Evolutionary conservation across 495 filamentous ascomycete genomes (phyloP).

Genomic region (Tuber brumale): DNA sequence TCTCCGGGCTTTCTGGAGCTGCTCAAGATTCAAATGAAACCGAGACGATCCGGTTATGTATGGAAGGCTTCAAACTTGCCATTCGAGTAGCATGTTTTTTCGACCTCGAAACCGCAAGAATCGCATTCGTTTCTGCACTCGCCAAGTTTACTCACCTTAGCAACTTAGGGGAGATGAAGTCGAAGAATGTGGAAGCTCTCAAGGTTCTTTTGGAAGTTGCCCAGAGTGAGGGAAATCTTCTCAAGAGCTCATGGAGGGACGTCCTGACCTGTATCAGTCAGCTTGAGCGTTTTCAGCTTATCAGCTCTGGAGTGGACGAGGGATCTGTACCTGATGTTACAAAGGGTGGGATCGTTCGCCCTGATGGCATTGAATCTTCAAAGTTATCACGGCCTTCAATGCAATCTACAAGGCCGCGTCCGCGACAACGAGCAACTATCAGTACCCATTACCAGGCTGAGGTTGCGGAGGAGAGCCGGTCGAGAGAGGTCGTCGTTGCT

Average conservation of each 20-base stretch:
- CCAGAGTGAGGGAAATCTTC: constrained; percentile 79
- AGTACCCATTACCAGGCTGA: constrained; percentile 69
- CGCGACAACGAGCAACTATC: constrained; percentile 58
- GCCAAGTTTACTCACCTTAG: constrained; percentile 92
- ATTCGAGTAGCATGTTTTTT: constrained; percentile 91
- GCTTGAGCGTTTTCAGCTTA: constrained; percentile 90
- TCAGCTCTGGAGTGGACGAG: constrained; percentile 88
- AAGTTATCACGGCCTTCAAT: constrained; percentile 55
- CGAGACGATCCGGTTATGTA: constrained; percentile 80
- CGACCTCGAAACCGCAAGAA: constrained; percentile 79
- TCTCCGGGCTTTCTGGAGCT: constrained; percentile 82
- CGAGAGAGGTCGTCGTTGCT: constrained; percentile 81
- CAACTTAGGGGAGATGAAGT: constrained; percentile 89
- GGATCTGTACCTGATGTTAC: constrained; percentile 87
- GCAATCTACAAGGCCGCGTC: constrained; percentile 54
- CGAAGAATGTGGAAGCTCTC: constrained; percentile 91
- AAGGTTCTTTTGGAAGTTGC: constrained; percentile 86
- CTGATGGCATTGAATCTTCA: constrained; percentile 45
- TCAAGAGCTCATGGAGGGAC: constrained; percentile 89
- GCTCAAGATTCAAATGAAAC: constrained; percentile 88
- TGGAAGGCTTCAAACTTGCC: constrained; percentile 90
- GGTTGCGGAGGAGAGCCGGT: constrained; percentile 84
- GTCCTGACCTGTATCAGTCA: constrained; percentile 93
- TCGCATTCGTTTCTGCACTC: constrained; percentile 88
- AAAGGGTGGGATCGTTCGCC: constrained; percentile 64